Percentiles rank a stretch among this genome's conserved stretches.
Conservation (phyloP, 139 green algal genomes). For the Tetraselmis chui region DNA sequence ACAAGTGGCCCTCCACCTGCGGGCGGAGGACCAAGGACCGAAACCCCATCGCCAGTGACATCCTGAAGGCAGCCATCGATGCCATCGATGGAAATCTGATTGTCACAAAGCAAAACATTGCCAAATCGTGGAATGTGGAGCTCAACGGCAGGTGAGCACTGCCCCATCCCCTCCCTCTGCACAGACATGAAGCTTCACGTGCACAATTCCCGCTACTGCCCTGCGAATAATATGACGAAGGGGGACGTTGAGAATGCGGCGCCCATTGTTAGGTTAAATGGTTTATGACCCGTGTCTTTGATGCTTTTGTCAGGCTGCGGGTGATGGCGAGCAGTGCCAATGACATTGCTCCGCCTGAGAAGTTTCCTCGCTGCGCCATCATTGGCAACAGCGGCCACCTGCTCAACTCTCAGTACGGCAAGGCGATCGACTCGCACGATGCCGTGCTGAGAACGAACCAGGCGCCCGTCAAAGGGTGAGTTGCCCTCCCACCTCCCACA, state of each 20-base stretch:
- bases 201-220: too few relatives aligned
- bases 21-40: background rate
- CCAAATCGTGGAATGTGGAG: background rate
- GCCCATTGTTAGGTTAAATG: too few relatives aligned
- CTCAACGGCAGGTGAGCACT: background rate
- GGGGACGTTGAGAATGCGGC: too few relatives aligned
- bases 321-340: background rate
- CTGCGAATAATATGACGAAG: too few relatives aligned
- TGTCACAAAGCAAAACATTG: background rate
- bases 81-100: background rate
- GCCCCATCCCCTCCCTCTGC: too few relatives aligned
- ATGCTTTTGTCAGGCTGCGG: too few relatives aligned
- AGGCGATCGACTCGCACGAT: background rate
- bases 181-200: too few relatives aligned
- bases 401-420: conserved; percentile 3
- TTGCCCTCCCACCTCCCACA: background rate
- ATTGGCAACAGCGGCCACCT: conserved; percentile 13
- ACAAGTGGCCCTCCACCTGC: background rate
- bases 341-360: background rate
- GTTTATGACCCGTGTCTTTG: too few relatives aligned
- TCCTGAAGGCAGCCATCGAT: background rate
- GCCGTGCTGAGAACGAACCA: background rate
- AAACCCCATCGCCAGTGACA: background rate
- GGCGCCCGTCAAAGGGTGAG: background rate
- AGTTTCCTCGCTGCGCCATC: conserved; percentile 3